phyloP scores from a whole-genome alignment of 345 rosid species.

The Arabidopsis thaliana region DNA sequence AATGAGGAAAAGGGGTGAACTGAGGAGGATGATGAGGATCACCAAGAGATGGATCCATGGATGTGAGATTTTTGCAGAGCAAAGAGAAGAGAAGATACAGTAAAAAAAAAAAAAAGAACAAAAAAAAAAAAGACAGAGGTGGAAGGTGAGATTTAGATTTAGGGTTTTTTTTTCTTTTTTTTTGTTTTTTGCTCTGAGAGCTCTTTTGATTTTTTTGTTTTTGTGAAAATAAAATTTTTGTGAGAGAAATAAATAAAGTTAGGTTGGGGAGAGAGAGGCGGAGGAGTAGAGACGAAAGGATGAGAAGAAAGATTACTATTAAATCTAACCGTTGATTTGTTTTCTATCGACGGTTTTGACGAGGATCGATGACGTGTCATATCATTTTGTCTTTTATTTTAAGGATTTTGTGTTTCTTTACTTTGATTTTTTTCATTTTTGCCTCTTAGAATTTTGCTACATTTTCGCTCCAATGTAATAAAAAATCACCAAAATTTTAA shows the following conservation, averaged over 20 bases:
- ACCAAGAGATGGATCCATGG: conserved; percentile 44
- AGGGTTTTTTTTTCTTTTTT: not conserved
- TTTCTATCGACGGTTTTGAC: not conserved
- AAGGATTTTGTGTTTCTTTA: conserved; percentile 24
- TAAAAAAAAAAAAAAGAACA: conserved; percentile 18
- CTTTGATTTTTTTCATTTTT: not conserved
- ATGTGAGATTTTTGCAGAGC: not conserved
- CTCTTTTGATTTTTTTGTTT: conserved; percentile 13
- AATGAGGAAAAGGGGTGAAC: conserved; percentile 12
- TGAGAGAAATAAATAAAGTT: conserved; percentile 18
- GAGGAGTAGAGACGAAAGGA: conserved; percentile 5
- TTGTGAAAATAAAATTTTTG: not conserved
- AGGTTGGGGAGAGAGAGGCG: conserved; percentile 13
- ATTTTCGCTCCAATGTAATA: conserved; percentile 2
- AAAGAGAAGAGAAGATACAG: not conserved
- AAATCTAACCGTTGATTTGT: conserved; percentile 5
- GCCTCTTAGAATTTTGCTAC: not conserved
- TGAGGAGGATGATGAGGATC: conserved; percentile 34
- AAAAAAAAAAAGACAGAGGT: not conserved
- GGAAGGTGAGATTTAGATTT: conserved; percentile 32
- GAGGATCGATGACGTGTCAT: conserved; percentile 29
- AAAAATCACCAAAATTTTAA: not conserved
- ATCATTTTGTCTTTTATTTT: not conserved
- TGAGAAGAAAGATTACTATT: not conserved
- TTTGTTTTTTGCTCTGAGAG: not conserved